Percentiles rank a stretch among this genome's conserved stretches.
Evolutionary conservation across 176 grass and related monocot genomes (phyloP).

Genomic region (Themeda triandra): DNA sequence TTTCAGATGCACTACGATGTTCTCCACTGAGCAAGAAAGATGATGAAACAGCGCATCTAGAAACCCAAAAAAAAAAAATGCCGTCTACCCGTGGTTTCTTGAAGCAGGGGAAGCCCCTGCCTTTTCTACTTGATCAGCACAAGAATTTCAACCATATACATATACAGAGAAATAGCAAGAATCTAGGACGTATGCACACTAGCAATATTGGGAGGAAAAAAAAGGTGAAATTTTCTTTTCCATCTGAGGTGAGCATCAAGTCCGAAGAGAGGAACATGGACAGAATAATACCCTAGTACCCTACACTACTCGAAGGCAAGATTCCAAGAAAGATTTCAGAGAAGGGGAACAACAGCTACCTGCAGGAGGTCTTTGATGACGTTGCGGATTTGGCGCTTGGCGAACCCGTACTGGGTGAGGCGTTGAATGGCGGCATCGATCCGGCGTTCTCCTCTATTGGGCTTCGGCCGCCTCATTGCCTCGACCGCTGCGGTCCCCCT

Average conservation of each 20-base stretch:
- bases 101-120: neutral
- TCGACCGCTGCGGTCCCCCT: too few relatives aligned
- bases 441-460: constrained; percentile 1
- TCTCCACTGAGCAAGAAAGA: neutral
- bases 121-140: too few relatives aligned
- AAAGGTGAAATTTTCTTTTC: too few relatives aligned
- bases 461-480: neutral
- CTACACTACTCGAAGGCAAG: too few relatives aligned
- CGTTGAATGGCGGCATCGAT: constrained; percentile 7
- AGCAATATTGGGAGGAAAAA: too few relatives aligned
- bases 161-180: neutral
- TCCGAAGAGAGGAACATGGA: too few relatives aligned
- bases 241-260: too few relatives aligned
- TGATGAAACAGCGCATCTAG: too few relatives aligned
- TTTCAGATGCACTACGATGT: neutral
- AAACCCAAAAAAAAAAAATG: neutral
- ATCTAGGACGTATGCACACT: neutral
- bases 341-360: neutral
- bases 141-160: neutral
- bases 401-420: neutral
- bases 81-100: neutral
- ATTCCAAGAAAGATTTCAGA: neutral
- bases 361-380: neutral
- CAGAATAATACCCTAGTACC: neutral
- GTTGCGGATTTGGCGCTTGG: neutral